Conservation (phyloP, 1,139 yeast species). For the Saccharomyces hybrid region DNA sequence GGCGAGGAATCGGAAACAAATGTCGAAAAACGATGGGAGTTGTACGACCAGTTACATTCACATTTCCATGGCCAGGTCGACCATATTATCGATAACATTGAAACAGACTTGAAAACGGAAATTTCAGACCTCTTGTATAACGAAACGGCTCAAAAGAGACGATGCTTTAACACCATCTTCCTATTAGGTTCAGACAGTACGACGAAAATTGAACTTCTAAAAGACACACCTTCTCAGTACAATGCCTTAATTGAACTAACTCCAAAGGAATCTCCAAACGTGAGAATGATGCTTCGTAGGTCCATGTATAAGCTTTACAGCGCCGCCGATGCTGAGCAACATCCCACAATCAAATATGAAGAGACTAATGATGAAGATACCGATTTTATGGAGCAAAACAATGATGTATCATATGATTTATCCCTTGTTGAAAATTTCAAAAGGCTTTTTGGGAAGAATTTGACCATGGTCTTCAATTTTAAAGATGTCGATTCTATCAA, state of each 20-base stretch:
- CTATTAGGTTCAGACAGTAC: conserved; percentile 31
- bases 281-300: conserved; percentile 31
- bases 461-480: conserved; percentile 28
- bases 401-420: conserved; percentile 27
- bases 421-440: conserved; percentile 28
- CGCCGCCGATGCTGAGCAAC: conserved; percentile 18
- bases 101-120: conserved; percentile 22
- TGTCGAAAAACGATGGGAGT: conserved; percentile 32
- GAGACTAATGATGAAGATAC: conserved; percentile 5
- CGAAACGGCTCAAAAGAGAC: conserved; percentile 7
- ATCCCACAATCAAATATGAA: conserved; percentile 6
- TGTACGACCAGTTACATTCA: conserved; percentile 30
- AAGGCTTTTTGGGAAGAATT: conserved; percentile 20
- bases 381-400: conserved; percentile 5
- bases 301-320: conserved; percentile 30
- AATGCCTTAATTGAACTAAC: conserved; percentile 26
- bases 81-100: conserved; percentile 25
- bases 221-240: conserved; percentile 10
- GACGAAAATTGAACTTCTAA: conserved; percentile 22
- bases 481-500: conserved; percentile 32
- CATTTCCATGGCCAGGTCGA: conserved; percentile 30
- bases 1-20: conserved; percentile 33
- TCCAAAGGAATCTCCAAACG: conserved; percentile 32
- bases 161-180: conserved; percentile 26
- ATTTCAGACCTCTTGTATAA: conserved; percentile 21